Conservation (phyloP, 2,329 filamentous ascomycete species). For the Curvularia eragrostidis region DNA sequence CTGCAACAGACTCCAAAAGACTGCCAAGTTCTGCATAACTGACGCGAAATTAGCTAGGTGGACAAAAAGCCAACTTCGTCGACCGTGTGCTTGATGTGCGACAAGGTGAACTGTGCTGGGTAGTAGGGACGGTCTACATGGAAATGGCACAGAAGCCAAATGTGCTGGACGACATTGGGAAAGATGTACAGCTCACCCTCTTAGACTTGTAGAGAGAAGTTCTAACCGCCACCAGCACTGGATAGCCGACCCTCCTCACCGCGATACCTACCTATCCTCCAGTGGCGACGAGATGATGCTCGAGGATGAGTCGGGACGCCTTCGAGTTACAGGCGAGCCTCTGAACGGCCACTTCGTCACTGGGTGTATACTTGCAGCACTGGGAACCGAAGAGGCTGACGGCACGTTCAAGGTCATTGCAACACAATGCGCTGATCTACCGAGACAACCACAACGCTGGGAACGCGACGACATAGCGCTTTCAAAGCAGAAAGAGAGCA, state of each 20-base stretch:
- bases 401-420: slow-evolving; percentile 94
- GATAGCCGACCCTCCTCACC: slow-evolving; percentile 80
- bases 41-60: slow-evolving; percentile 62
- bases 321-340: slow-evolving; percentile 76
- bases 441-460: slow-evolving; percentile 83
- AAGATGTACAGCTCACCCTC: slow-evolving; percentile 68
- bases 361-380: slow-evolving; percentile 89
- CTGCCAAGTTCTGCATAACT: slow-evolving; percentile 11
- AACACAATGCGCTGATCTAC: slow-evolving; percentile 84
- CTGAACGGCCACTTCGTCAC: slow-evolving; percentile 80
- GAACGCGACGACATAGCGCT: slow-evolving; percentile 63
- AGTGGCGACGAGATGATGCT: slow-evolving; percentile 76
- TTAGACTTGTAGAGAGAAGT: not conserved
- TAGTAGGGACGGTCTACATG: slow-evolving; percentile 94
- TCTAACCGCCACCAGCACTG: slow-evolving; percentile 68
- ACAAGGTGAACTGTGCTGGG: slow-evolving; percentile 95
- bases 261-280: slow-evolving; percentile 75
- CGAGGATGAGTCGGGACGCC: slow-evolving; percentile 92
- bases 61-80: slow-evolving; percentile 75
- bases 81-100: slow-evolving; percentile 93
- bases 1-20: not conserved
- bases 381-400: slow-evolving; percentile 91
- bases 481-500: slow-evolving; percentile 46
- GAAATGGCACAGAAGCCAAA: slow-evolving; percentile 96
- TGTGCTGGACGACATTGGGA: slow-evolving; percentile 91